These are phyloP conservation scores for Tothia fuscella DNA, from an alignment of 2,329 filamentous ascomycete genomes.

Conservation along the genomic window DNA sequence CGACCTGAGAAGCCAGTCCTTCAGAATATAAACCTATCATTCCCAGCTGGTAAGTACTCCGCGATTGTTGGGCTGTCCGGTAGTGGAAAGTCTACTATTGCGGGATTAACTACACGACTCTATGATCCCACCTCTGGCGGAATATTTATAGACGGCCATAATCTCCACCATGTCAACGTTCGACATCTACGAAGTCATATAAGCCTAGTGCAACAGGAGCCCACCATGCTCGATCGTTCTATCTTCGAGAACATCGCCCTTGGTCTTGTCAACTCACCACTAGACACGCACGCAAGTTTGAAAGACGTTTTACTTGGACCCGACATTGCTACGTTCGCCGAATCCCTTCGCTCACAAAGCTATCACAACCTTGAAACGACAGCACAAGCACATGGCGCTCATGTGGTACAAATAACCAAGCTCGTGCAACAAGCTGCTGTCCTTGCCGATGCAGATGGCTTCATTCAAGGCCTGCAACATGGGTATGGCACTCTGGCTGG, in stretches of 20 bases:
- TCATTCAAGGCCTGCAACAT: constrained; percentile 57
- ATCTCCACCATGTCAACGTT: constrained; percentile 27
- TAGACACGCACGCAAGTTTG: constrained; percentile 25
- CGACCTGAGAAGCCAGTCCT: constrained; percentile 28
- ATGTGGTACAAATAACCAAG: constrained; percentile 36
- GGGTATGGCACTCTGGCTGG: constrained; percentile 65
- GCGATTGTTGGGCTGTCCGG: constrained; percentile 32
- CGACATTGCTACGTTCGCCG: constrained; percentile 27
- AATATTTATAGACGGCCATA: constrained; percentile 26
- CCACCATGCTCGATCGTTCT: constrained; percentile 38
- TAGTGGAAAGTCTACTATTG: constrained; percentile 31
- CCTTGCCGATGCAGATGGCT: constrained; percentile 60
- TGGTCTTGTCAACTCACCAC: constrained; percentile 43
- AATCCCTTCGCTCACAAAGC: constrained; percentile 19
- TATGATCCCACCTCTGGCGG: constrained; percentile 27
- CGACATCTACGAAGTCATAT: constrained; percentile 25
- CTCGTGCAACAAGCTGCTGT: constrained; percentile 35
- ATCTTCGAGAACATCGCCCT: constrained; percentile 52
- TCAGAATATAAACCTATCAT: constrained; percentile 24
- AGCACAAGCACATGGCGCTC: constrained; percentile 32
- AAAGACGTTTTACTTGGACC: constrained; percentile 32
- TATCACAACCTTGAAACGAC: constrained; percentile 16
- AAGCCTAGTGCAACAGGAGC: constrained; percentile 39
- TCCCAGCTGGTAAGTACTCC: constrained; percentile 28
- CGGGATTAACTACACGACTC: constrained; percentile 25